A percentile compares a stretch with the other conserved stretches of the same genome.
Evolutionary conservation across 2,329 filamentous ascomycete genomes (phyloP).

Genomic region (Daldinia sp.): DNA sequence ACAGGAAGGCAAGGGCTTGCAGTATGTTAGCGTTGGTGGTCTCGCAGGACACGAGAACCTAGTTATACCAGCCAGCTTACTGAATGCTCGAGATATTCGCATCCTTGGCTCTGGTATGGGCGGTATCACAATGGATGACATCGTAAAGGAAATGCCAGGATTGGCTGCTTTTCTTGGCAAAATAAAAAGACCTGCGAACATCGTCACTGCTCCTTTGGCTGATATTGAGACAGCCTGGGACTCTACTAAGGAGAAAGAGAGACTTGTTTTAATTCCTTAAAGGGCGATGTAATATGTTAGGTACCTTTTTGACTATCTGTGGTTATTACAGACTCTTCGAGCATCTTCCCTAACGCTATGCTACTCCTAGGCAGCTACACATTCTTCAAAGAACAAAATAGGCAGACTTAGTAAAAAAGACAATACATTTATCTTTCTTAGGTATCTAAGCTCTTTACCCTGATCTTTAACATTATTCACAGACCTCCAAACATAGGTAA

Average conservation of each 20-base stretch:
- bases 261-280: constrained; percentile 32
- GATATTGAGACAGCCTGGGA: constrained; percentile 27
- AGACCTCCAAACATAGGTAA: background rate
- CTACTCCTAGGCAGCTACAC: background rate
- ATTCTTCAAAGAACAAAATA: background rate
- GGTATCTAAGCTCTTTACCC: background rate
- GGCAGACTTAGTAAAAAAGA: background rate
- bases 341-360: background rate
- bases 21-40: constrained; percentile 22
- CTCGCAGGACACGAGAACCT: constrained; percentile 21
- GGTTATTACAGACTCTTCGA: background rate
- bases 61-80: constrained; percentile 18
- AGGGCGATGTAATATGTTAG: background rate
- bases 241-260: constrained; percentile 23
- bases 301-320: background rate
- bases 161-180: constrained; percentile 19
- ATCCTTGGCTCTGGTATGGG: constrained; percentile 32
- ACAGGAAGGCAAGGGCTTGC: constrained; percentile 9
- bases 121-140: constrained; percentile 17
- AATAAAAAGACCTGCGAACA: constrained; percentile 22
- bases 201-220: constrained; percentile 26
- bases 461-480: background rate
- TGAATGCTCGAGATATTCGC: constrained; percentile 19
- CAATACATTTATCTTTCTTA: background rate
- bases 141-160: constrained; percentile 18